Evolutionary conservation across 2,329 filamentous ascomycete genomes (phyloP), one percentile per base, ranked within the genome.

Genomic region (Fusarium tuaranense): DNA sequence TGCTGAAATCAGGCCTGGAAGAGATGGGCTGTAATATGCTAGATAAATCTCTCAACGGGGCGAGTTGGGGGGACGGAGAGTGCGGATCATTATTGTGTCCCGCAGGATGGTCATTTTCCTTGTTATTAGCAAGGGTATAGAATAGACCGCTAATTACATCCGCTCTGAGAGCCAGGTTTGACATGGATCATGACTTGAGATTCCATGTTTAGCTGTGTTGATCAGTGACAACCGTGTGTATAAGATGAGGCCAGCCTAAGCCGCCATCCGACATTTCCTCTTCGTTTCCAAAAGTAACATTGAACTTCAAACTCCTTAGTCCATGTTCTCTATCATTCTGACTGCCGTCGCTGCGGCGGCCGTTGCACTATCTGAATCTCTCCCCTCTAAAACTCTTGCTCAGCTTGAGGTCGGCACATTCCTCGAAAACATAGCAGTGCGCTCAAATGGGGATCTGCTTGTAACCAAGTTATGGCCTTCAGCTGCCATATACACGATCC

Each of bases 391-490:
- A 38, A 66, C 67, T 1, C 41, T 76, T 25, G 65, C 20, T 25
- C 69, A 76, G 30, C 71, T 74, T 38, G n/a, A 44, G 14, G 20
- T 38, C 13, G 73, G 73, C 4, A 70, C 66, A 51, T 77, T 70
- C 69, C 61, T 76, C 10, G 74, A 77, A 59, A 76, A 76, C 63
- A 68, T 77, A 16, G 73, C 68, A 8, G 66, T 69, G 2, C 73
- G 74, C 12, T 65, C 71, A n/a, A 74, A 71, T 48, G 69, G 71
- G 3, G 70, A 73, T 32, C 34, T 76, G 13, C 65, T 76, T 6
- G 32, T 57, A 9, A 74, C 73, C 7, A 67, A 71, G 22, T 8
- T 76, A 41, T 55, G 27, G 25, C 74, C 70, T 6, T 63, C 67
- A 13, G 71, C 73, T 32, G 16, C 18, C 2, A 39, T 75, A 22